phyloP scores from a whole-genome alignment of 257 asterid species.

The Solanum sitiens region DNA sequence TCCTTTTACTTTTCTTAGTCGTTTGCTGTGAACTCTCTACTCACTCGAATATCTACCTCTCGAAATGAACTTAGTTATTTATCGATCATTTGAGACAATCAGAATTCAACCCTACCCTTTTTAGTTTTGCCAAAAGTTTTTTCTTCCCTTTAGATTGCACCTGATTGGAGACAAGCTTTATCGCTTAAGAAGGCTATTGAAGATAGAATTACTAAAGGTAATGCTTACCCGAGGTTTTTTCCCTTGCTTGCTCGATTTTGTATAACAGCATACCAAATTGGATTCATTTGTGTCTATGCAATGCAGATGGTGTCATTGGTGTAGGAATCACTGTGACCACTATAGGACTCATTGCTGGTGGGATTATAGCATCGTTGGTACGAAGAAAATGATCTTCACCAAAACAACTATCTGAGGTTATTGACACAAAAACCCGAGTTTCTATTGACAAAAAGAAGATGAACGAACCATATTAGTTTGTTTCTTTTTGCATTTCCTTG shows the following conservation, averaged over 20 bases:
- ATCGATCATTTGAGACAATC: neutral
- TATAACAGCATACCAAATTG: neutral
- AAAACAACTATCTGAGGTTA: neutral
- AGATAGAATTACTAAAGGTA: constrained; percentile 62
- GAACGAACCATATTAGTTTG: neutral
- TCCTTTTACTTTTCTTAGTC: neutral
- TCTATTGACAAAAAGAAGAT: neutral
- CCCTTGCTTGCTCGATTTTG: neutral
- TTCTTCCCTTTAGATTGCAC: constrained; percentile 41
- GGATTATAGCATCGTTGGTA: constrained; percentile 55
- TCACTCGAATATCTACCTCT: neutral
- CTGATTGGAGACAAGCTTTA: constrained; percentile 72
- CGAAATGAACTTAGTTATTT: neutral
- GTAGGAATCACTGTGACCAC: constrained; percentile 62
- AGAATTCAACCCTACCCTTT: neutral
- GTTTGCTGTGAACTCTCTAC: neutral
- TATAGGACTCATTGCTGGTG: constrained; percentile 52
- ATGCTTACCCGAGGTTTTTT: neutral
- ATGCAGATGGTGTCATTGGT: constrained; percentile 73
- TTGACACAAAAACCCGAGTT: neutral
- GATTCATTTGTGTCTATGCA: neutral
- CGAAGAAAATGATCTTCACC: constrained; percentile 19
- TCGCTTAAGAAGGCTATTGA: constrained; percentile 49
- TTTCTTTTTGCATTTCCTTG: neutral
- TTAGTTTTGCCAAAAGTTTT: neutral